Percentiles rank a stretch among this genome's conserved stretches.
phyloP scores from a whole-genome alignment of 805 yeast species.

The Candida alai region DNA sequence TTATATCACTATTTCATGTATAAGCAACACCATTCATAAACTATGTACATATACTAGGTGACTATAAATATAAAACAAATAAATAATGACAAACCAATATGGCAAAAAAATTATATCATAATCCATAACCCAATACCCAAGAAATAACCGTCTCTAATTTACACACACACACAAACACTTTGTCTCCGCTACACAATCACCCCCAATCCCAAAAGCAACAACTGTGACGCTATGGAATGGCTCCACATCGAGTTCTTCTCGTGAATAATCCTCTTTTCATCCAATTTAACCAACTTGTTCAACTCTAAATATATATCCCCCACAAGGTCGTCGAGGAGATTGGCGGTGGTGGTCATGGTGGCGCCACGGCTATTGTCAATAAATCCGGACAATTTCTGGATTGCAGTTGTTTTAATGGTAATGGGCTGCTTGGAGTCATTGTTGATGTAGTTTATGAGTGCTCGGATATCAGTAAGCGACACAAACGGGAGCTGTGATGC shows the following conservation, averaged over 20 bases:
- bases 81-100: no score
- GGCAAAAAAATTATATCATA: no score
- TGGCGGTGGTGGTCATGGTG: slow-evolving; percentile 32
- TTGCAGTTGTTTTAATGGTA: slow-evolving; percentile 36
- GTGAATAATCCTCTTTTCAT: slow-evolving; percentile 44
- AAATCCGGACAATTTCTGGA: slow-evolving; percentile 37
- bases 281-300: slow-evolving; percentile 49
- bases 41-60: no score
- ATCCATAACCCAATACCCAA: no score
- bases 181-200: slow-evolving; percentile 54
- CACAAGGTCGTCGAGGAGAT: slow-evolving; percentile 47
- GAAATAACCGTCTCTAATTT: no score
- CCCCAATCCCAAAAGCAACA: slow-evolving; percentile 55
- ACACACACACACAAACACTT: no score
- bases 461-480: slow-evolving; percentile 54
- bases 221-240: slow-evolving; percentile 55
- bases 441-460: slow-evolving; percentile 60
- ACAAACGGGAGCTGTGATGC: slow-evolving; percentile 52
- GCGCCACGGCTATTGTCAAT: no score
- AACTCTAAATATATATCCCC: slow-evolving; percentile 58
- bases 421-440: slow-evolving; percentile 19
- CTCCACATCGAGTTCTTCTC: slow-evolving; percentile 54
- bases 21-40: no score
- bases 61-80: no score
- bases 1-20: no score